Evolutionary conservation across 2,329 filamentous ascomycete genomes (phyloP).

Genomic region (Corinectria fuckeliana): DNA sequence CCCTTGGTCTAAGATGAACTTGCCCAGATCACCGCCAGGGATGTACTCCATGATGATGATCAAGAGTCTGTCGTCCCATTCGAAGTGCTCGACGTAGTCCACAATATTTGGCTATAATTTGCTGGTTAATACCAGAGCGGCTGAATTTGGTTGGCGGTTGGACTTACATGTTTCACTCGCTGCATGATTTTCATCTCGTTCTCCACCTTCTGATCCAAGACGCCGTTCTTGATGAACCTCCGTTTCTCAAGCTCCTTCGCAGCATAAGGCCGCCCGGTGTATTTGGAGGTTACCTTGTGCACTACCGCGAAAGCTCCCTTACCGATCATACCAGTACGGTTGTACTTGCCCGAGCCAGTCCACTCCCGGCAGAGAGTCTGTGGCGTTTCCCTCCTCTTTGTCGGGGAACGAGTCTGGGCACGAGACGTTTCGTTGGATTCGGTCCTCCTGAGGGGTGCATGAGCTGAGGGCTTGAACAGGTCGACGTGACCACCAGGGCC

Average conservation of each 20-base stretch:
- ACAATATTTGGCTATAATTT: constrained; percentile 78
- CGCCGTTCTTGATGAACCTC: constrained; percentile 89
- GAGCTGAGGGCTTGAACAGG: constrained; percentile 41
- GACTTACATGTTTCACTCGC: constrained; percentile 77
- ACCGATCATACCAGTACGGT: constrained; percentile 80
- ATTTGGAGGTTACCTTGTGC: constrained; percentile 86
- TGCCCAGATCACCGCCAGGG: constrained; percentile 80
- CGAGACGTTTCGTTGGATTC: constrained; percentile 30
- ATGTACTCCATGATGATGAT: constrained; percentile 98
- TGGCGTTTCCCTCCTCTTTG: constrained; percentile 37
- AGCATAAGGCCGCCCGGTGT: constrained; percentile 81
- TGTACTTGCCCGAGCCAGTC: constrained; percentile 86
- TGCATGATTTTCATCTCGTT: constrained; percentile 98
- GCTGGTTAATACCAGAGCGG: constrained; percentile 14
- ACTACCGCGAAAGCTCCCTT: constrained; percentile 96
- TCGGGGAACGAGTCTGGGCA: constrained; percentile 17
- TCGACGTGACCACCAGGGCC: constrained; percentile 55
- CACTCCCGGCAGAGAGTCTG: constrained; percentile 63
- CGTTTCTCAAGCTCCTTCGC: constrained; percentile 96
- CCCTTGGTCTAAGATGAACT: constrained; percentile 67
- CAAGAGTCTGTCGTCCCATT: constrained; percentile 80
- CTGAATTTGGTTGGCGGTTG: neutral
- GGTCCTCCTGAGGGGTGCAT: constrained; percentile 26
- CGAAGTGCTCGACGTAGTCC: constrained; percentile 86
- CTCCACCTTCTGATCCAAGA: constrained; percentile 88